These are phyloP conservation scores for Colletotrichum orbiculare DNA, from an alignment of 2,329 filamentous ascomycete genomes.

Conservation along the genomic window DNA sequence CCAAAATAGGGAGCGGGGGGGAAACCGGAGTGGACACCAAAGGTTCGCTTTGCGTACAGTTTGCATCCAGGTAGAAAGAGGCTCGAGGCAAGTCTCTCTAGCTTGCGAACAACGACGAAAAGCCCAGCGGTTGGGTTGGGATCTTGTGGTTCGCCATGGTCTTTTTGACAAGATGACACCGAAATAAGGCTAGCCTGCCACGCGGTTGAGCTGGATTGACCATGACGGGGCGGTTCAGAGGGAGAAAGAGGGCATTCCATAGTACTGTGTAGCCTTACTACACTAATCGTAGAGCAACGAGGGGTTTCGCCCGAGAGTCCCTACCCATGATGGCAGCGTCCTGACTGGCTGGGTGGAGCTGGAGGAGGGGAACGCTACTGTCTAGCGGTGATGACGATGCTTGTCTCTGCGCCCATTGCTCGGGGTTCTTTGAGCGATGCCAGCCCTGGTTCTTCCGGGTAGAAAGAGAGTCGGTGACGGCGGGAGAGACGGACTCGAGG, in stretches of 20 bases:
- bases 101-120: background rate
- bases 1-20: background rate
- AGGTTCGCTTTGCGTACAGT: too few relatives aligned
- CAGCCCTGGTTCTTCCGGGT: conserved; percentile 1
- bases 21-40: too few relatives aligned
- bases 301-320: conserved; percentile 34
- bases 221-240: conserved; percentile 6
- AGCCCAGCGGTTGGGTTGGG: background rate
- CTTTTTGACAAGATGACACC: background rate
- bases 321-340: conserved; percentile 30
- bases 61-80: too few relatives aligned
- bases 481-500: conserved; percentile 15
- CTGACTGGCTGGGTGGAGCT: conserved; percentile 17
- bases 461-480: conserved; percentile 1
- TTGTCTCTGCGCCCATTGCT: background rate
- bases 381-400: too few relatives aligned
- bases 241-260: background rate
- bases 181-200: conserved; percentile 20
- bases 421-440: background rate
- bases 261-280: too few relatives aligned
- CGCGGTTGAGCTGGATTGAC: conserved; percentile 2
- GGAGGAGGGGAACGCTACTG: background rate
- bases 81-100: too few relatives aligned
- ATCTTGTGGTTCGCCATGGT: background rate
- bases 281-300: background rate